Evolutionary conservation across 441 rosid species (phyloP).

Genomic region (Kokia cookei): DNA sequence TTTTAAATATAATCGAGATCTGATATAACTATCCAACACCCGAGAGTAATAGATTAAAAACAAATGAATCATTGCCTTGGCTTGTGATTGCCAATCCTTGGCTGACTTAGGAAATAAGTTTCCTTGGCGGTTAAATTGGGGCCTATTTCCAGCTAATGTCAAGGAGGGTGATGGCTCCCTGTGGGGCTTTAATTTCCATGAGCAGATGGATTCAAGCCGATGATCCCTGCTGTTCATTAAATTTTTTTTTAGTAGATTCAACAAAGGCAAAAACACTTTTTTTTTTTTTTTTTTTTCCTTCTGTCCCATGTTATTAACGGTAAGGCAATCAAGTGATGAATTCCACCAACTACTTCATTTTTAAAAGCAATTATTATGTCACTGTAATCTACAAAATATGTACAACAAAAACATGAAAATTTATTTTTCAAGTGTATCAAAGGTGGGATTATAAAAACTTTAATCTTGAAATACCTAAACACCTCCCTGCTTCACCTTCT

Average conservation of each 20-base stretch:
- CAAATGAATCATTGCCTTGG: constrained; percentile 28
- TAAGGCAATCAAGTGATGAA: too few relatives aligned
- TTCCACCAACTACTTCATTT: too few relatives aligned
- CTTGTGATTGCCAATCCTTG: constrained; percentile 11
- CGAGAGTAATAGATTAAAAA: too few relatives aligned
- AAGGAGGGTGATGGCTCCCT: background rate
- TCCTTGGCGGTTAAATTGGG: background rate
- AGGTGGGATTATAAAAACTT: too few relatives aligned
- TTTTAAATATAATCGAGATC: too few relatives aligned
- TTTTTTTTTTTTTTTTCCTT: background rate
- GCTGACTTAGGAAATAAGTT: constrained; percentile 15
- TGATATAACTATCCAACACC: too few relatives aligned
- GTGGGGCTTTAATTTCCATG: background rate
- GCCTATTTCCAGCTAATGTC: background rate
- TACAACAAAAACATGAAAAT: too few relatives aligned
- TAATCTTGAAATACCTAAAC: too few relatives aligned
- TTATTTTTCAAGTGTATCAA: too few relatives aligned
- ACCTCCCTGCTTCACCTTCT: too few relatives aligned
- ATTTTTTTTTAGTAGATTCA: background rate
- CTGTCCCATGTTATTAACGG: background rate
- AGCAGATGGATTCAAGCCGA: background rate
- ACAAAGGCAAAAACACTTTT: background rate
- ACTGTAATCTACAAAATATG: too few relatives aligned
- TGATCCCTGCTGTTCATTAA: background rate
- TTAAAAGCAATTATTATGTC: too few relatives aligned